Percentiles rank a stretch among this genome's conserved stretches.
phyloP scores from a whole-genome alignment of 202 grass and related monocot genomes.

The Setaria viridis region DNA sequence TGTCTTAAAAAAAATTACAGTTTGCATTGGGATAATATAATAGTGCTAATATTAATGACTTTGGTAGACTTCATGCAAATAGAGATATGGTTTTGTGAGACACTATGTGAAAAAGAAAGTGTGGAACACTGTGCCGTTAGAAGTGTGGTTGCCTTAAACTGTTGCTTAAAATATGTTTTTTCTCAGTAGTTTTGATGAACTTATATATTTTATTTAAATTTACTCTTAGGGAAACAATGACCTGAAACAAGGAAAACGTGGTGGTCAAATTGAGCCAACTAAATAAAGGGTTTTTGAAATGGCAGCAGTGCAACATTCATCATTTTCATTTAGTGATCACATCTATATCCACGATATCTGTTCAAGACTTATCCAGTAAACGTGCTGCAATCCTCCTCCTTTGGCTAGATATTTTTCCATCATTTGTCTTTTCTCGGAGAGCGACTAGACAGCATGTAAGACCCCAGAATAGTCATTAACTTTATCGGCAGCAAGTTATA shows the following conservation, averaged over 20 bases:
- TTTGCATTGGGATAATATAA: too few relatives aligned
- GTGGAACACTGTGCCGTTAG: background rate
- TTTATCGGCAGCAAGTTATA: background rate
- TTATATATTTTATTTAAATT: background rate
- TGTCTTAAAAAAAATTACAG: too few relatives aligned
- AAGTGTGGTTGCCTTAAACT: background rate
- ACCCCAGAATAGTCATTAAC: background rate
- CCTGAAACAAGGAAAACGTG: background rate
- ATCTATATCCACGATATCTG: background rate
- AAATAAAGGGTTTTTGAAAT: background rate
- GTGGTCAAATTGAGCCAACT: background rate
- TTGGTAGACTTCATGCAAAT: too few relatives aligned
- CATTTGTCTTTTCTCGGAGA: constrained; percentile 16
- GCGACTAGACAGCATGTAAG: background rate
- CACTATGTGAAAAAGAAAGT: too few relatives aligned
- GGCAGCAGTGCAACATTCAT: background rate
- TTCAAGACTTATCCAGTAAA: background rate
- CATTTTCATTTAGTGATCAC: background rate
- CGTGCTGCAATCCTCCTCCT: background rate
- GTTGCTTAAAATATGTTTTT: background rate
- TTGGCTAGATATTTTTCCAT: background rate
- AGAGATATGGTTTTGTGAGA: background rate
- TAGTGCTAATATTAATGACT: too few relatives aligned
- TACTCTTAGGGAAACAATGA: background rate
- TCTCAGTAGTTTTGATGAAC: too few relatives aligned